Evolutionary conservation across 208 protist species (phyloP), one percentile per base, ranked within the genome.

Genomic region (Balamuthia mandrillaris): DNA sequence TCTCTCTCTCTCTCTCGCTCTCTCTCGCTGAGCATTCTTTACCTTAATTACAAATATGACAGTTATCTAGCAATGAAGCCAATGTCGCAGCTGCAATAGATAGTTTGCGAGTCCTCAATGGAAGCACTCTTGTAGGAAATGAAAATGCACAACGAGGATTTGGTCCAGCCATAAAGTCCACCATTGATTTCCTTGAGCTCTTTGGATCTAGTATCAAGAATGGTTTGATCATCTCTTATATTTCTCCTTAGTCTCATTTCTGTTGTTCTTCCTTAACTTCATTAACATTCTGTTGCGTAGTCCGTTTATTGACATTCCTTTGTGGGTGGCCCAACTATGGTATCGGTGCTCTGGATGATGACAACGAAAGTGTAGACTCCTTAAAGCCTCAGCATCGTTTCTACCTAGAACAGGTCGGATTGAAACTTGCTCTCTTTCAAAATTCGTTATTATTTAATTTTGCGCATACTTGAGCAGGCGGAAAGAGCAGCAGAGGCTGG

Each of bases 201-300:
- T 82, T 82, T 82, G 74, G 41, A 52, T 45, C 58, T 39, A 82
- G 74, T 52, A 45, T 82, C 51, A 82, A 82, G 29, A 82, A 65
- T 33, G 74, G 74, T 82, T 42, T 21, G 10, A 16, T 10, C 4
- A 66, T 66, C 21, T 10, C 42, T 35, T n/a, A n/a, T n/a, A n/a
- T n/a, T n/a, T n/a, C 39, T 44, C 54, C 42, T 18, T 45, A 24
- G 29, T 1, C 37, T 29, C 29, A 24, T 56, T 24, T 49, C 4
- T 37, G 9, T 35, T 74, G n/a, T 3, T 74, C n/a, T 65, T n/a
- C n/a, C 58, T 65, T 35, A 65, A 18, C 58, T 24, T 65, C 29
- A 2, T 6, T 66, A n/a, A 16, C 41, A 7, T 66, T 9, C 16
- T 5, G n/a, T 18, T 77, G 6, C 29, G 2, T 35, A 82, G 74